phyloP scores from a whole-genome alignment of 108 stramenopile species.

The Skeletonema menzelii region DNA sequence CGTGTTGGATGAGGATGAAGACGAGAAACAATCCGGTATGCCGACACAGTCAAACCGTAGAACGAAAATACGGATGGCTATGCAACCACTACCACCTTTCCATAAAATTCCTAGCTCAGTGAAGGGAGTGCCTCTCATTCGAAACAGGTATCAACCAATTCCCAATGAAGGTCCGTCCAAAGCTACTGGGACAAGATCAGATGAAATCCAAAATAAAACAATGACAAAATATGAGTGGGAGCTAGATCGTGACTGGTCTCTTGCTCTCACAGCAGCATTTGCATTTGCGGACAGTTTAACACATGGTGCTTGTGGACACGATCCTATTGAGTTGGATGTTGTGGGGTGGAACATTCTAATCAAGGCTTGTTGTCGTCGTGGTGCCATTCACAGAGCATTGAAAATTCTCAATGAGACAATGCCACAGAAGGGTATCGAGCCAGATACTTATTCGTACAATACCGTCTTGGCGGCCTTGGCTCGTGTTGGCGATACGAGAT shows the following conservation, averaged over 20 bases:
- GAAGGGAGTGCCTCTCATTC: slow-evolving; percentile 53
- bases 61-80: slow-evolving; percentile 54
- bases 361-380: slow-evolving; percentile 81
- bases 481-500: slow-evolving; percentile 54
- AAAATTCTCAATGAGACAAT: slow-evolving; percentile 72
- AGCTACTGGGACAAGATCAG: not conserved
- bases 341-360: slow-evolving; percentile 69
- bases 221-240: slow-evolving; percentile 72
- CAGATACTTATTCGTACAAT: slow-evolving; percentile 73
- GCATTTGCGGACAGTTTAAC: slow-evolving; percentile 83
- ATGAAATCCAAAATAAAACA: slow-evolving; percentile 18
- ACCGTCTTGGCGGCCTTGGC: slow-evolving; percentile 70
- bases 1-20: slow-evolving; percentile 8
- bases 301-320: slow-evolving; percentile 89
- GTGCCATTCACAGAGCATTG: slow-evolving; percentile 83
- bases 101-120: slow-evolving; percentile 79
- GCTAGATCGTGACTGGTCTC: slow-evolving; percentile 68
- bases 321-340: slow-evolving; percentile 70
- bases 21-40: slow-evolving; percentile 1
- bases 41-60: slow-evolving; percentile 34
- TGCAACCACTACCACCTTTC: slow-evolving; percentile 67
- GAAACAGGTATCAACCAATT: slow-evolving; percentile 35
- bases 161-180: slow-evolving; percentile 8
- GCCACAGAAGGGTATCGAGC: slow-evolving; percentile 63
- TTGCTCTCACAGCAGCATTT: slow-evolving; percentile 76